phyloP scores from a whole-genome alignment of 345 rosid genomes.

The Populus deltoides region DNA sequence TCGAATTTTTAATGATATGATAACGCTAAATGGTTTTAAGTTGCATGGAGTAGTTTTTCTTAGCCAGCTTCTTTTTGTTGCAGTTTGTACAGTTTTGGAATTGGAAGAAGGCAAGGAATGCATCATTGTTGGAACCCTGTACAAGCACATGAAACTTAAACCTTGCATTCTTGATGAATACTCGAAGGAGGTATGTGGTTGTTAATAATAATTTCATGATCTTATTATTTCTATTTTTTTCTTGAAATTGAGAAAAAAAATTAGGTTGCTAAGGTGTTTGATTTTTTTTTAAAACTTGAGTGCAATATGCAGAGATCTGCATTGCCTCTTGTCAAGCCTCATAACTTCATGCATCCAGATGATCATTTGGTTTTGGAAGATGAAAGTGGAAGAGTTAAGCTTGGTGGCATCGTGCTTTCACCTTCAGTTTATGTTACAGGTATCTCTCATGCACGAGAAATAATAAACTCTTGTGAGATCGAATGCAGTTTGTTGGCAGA shows the following conservation, averaged over 20 bases:
- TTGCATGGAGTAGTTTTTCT: constrained; percentile 8
- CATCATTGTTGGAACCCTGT: constrained; percentile 80
- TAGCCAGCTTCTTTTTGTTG: constrained; percentile 11
- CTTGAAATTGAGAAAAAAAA: constrained; percentile 8
- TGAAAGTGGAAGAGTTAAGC: constrained; percentile 92
- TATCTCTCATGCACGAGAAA: constrained; percentile 17
- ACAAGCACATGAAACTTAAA: constrained; percentile 95
- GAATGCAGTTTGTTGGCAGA: not conserved
- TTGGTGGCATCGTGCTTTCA: constrained; percentile 56
- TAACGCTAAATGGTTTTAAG: not conserved
- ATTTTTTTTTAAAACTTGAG: constrained; percentile 1
- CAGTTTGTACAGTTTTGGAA: constrained; percentile 79
- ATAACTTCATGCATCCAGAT: constrained; percentile 76
- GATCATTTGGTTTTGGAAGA: constrained; percentile 86
- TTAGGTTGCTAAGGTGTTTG: not conserved
- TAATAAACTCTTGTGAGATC: not conserved
- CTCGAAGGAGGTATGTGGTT: constrained; percentile 61
- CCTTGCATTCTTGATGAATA: constrained; percentile 94
- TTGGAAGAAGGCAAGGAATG: constrained; percentile 85
- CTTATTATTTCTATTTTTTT: not conserved
- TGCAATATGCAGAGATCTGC: constrained; percentile 65
- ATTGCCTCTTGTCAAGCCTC: constrained; percentile 70
- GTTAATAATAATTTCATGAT: constrained; percentile 1
- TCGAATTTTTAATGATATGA: constrained; percentile 1
- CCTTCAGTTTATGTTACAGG: constrained; percentile 81